Percentiles rank a stretch among this genome's conserved stretches.
phyloP scores from a whole-genome alignment of 176 grass and related monocot genomes.

The Tuctoria greenei region DNA sequence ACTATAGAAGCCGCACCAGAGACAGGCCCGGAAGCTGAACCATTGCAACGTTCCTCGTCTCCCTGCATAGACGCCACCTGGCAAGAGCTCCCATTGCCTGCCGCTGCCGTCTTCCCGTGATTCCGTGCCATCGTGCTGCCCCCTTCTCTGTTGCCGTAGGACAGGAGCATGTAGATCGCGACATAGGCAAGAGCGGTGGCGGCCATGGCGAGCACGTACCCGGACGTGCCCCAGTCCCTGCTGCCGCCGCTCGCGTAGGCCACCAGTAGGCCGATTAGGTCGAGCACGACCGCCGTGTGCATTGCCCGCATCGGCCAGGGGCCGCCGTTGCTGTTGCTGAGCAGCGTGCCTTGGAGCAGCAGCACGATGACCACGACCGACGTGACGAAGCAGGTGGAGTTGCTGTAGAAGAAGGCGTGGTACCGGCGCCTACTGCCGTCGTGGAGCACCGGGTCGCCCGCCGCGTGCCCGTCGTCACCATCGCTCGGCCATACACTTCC shows the following conservation, averaged over 20 bases:
- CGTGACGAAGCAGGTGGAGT: no score
- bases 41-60: no score
- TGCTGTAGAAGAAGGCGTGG: no score
- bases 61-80: no score
- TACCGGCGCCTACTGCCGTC: neutral
- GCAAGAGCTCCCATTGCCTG: no score
- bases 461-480: neutral
- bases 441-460: slow-evolving; percentile 22
- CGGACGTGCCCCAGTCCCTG: neutral
- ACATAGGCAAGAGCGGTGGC: neutral
- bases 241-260: neutral
- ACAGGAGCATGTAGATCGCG: neutral
- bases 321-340: neutral
- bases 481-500: slow-evolving; percentile 21
- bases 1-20: no score
- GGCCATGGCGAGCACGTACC: neutral
- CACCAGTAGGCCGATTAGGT: neutral
- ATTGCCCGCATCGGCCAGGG: neutral
- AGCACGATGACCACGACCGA: no score
- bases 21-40: no score
- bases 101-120: no score
- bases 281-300: slow-evolving; percentile 33
- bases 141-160: no score
- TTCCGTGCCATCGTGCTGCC: no score
- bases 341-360: slow-evolving; percentile 3